A percentile compares a stretch with the other conserved stretches of the same genome.
Evolutionary conservation across 2,329 filamentous ascomycete species (phyloP).

Genomic region (Apiospora koreana): DNA sequence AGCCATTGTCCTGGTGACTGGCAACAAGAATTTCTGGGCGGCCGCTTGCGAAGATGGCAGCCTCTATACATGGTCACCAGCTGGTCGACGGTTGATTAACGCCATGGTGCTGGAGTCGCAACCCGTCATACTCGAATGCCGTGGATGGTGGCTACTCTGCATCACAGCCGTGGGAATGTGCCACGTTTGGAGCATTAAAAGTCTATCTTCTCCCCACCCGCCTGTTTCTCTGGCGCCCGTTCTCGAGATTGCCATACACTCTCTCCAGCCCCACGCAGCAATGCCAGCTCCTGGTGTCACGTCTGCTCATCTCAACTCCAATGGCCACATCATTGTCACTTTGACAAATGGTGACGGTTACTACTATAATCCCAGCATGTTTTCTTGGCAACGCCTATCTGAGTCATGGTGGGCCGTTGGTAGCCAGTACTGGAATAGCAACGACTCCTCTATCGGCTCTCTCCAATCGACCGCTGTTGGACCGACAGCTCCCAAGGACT

Average conservation of each 20-base stretch:
- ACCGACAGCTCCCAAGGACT: constrained; percentile 49
- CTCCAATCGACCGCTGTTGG: constrained; percentile 72
- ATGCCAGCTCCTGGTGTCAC: constrained; percentile 83
- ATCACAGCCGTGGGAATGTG: constrained; percentile 87
- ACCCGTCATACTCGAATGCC: constrained; percentile 88
- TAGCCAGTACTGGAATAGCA: constrained; percentile 98
- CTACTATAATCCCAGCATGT: constrained; percentile 83
- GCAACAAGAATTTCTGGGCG: constrained; percentile 88
- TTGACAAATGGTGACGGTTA: constrained; percentile 95
- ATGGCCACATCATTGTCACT: constrained; percentile 83
- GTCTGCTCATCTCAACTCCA: constrained; percentile 86
- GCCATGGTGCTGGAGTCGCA: constrained; percentile 87
- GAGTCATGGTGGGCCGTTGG: constrained; percentile 98
- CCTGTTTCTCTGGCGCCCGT: constrained; percentile 87
- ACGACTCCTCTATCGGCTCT: constrained; percentile 83
- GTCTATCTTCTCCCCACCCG: constrained; percentile 80
- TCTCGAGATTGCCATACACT: constrained; percentile 81
- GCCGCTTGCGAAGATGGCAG: constrained; percentile 92
- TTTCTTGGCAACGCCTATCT: constrained; percentile 90
- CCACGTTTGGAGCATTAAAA: constrained; percentile 91
- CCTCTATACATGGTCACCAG: constrained; percentile 88
- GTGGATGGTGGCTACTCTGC: constrained; percentile 85
- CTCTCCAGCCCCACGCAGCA: constrained; percentile 72
- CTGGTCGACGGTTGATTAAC: constrained; percentile 82
- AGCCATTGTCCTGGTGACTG: constrained; percentile 85